Base-by-base conservation (phyloP, 352 stramenopile genomes). In the Phytophthora ramorum region DNA sequence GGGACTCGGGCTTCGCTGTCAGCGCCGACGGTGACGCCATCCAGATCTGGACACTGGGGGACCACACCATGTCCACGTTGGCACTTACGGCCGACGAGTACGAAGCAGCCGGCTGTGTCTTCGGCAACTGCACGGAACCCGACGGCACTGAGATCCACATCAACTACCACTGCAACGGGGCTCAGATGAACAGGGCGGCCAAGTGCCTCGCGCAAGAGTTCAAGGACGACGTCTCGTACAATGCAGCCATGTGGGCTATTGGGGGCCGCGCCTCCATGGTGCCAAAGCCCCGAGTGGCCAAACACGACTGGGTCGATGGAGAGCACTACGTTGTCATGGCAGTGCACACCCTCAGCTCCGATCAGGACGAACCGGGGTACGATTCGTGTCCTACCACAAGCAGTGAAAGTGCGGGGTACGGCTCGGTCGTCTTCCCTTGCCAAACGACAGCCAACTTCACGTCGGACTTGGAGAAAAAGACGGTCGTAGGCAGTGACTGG, bases 401-500 rank as follows among this genome's bases (percentile, higher is more conserved):
- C 9, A 7, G 44, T 37, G 13, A 10, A 17, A 71, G 66, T 9
- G 49, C 13, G 0, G 58, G 57, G 12, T 81, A 71, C 45, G 53
- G 71, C 10, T 78, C 73, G 12, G 10, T 79, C 13, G 62, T 76
- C 19, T 69, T 85, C 13, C 73, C 73, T 4, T 84, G 76, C 16
- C 65, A 71, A n/a, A 58, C 50, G 16, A 68, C 48, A 1, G 26
- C 54, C 8, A 64, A 58, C n/a, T 17, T 66, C 4, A 63, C 67
- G 2, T 51, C 41, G 4, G 37, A 69, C 30, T 53, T 58, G 12
- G 47, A 51, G 3, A 70, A 51, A 46, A 49, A 40, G 14, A 37
- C 17, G 2, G 56, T 68, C 12, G 49, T 37, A 30, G 51, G 44
- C 2, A 63, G 44, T 12, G 4, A 32, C 1, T 76, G 63, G 68